Evolutionary conservation across 305 asterid genomes (phyloP).

Genomic region (Plantago coronopus): DNA sequence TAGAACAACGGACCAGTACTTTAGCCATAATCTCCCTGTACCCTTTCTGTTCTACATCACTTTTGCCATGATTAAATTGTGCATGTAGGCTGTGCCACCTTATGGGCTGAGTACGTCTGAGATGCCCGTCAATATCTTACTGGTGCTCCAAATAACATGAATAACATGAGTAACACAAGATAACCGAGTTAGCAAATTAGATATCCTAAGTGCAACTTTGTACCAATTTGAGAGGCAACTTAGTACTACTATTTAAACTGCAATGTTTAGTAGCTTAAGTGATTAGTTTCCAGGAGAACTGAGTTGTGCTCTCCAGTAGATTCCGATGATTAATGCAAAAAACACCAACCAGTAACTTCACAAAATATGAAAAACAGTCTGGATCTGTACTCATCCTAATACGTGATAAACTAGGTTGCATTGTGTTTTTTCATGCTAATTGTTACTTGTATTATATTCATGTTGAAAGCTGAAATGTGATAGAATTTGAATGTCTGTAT

Average conservation of each 20-base stretch:
- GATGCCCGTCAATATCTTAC: neutral
- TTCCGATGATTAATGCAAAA: no score
- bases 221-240: neutral
- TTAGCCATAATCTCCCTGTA: slow-evolving; percentile 1
- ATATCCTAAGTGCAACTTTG: no score
- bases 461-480: slow-evolving; percentile 2
- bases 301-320: no score
- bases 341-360: neutral
- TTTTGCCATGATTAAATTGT: slow-evolving; percentile 14
- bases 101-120: neutral
- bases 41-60: slow-evolving; percentile 7
- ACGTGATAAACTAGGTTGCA: no score
- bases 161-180: no score
- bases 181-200: no score
- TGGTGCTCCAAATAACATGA: neutral
- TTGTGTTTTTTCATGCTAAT: neutral
- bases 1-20: neutral
- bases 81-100: slow-evolving; percentile 4
- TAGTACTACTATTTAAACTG: neutral
- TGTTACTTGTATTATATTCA: neutral
- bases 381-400: no score
- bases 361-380: neutral
- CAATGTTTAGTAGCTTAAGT: neutral
- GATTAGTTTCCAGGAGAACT: neutral
- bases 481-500: slow-evolving; percentile 19